These are phyloP conservation scores for Fremontodendron californicum DNA, from an alignment of 345 rosid genomes.

Conservation along the genomic window DNA sequence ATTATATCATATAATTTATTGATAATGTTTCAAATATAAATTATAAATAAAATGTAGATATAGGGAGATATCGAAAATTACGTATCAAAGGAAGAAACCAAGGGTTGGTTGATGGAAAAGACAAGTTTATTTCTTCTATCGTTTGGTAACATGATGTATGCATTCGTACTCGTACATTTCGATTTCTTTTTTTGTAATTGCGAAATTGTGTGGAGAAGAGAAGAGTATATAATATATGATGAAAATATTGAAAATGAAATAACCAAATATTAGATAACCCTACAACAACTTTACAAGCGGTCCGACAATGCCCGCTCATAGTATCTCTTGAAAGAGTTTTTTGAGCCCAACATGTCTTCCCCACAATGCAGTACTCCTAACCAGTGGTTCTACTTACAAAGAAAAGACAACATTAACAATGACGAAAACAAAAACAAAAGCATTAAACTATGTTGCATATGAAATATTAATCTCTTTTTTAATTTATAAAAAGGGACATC, in stretches of 20 bases:
- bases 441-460: not conserved
- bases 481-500: not conserved
- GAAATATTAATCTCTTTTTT: not conserved
- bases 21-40: too few species aligned
- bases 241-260: not conserved
- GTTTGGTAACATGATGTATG: too few species aligned
- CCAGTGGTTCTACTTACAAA: constrained; percentile 8
- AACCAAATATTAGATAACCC: not conserved
- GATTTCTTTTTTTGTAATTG: too few species aligned
- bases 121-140: not conserved
- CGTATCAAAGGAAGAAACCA: too few species aligned
- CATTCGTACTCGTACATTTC: too few species aligned
- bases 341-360: constrained; percentile 20
- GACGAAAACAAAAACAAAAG: not conserved
- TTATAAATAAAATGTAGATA: too few species aligned
- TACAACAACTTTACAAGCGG: not conserved
- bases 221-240: too few species aligned
- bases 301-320: not conserved
- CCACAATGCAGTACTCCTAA: constrained; percentile 18
- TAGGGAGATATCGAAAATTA: too few species aligned
- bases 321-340: constrained; percentile 16
- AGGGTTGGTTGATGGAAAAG: not conserved
- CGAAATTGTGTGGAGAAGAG: too few species aligned
- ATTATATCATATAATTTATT: too few species aligned
- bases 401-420: constrained; percentile 8